A percentile compares a stretch with the other conserved stretches of the same genome.
Evolutionary conservation across 2,329 filamentous ascomycete species (phyloP).

Genomic region (Juglanconis oblonga): DNA sequence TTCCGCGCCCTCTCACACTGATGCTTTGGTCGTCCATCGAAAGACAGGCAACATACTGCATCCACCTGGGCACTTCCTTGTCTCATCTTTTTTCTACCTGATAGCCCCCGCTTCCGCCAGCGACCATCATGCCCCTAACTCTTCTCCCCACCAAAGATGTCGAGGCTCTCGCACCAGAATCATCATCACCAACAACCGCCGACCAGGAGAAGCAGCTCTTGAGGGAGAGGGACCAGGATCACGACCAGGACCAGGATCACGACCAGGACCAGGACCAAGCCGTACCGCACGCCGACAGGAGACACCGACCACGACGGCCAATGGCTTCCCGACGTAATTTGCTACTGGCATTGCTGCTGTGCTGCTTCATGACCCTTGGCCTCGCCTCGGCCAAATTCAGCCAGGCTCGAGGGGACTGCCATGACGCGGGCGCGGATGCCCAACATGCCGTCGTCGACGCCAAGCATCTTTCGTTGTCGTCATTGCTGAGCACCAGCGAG

Average conservation of each 20-base stretch:
- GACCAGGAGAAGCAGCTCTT: constrained; percentile 19
- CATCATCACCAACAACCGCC: not conserved
- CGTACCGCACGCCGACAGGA: constrained; percentile 10
- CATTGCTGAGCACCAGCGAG: constrained; percentile 50
- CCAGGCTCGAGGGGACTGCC: constrained; percentile 4
- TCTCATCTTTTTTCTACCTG: not conserved
- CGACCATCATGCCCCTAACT: constrained; percentile 4
- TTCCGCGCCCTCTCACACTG: not conserved
- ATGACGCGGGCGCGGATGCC: constrained; percentile 2
- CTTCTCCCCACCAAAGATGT: constrained; percentile 8
- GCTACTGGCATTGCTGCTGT: constrained; percentile 21
- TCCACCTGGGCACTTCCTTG: not conserved
- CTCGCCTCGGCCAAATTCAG: constrained; percentile 21
- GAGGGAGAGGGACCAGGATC: constrained; percentile 13
- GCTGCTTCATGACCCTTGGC: constrained; percentile 22
- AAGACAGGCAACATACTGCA: not conserved
- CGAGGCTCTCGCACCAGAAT: constrained; percentile 14
- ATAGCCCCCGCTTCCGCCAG: not conserved
- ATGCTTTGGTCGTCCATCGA: not conserved
- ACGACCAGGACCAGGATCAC: constrained; percentile 3
- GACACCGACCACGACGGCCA: constrained; percentile 9
- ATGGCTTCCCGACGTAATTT: constrained; percentile 23
- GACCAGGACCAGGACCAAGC: constrained; percentile 10
- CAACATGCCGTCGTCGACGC: not conserved
- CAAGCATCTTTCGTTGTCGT: constrained; percentile 20